Base-by-base conservation (phyloP, 768 basidiomycete species). In the Tulasnella sp. region DNA sequence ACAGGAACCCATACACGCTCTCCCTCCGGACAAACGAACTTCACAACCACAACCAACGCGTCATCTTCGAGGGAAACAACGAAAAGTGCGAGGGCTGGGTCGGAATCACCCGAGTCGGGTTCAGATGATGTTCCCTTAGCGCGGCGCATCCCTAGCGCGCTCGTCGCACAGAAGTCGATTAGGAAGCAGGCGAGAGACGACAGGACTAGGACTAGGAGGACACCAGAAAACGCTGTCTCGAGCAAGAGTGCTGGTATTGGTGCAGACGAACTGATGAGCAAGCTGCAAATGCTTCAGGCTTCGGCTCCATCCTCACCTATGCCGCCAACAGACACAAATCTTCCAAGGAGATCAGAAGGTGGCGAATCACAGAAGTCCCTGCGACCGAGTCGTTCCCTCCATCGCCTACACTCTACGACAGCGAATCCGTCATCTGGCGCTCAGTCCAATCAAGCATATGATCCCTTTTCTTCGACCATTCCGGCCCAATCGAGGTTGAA, bases 101-200 rank as follows among this genome's bases (percentile, higher is more conserved):
- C 7, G 3, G 51, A 51, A 32, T 55, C 53, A 9, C 30, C 17
- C 2, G 24, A 32, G 5, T 55, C 53, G 4, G 63, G 61, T 23
- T 64, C 64, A 19, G 91, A 95, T 68, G 85, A 95, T 65, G 75
- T 91, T 1, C 92, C 92, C 0, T 77, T 95, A 15, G 92, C 90
- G 2, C 82, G 80, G 64, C 77, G 83, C 29, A 88, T 91, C 56
- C 92, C 91, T 3, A 84, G 83, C 0, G 92, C 92, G 3, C 71
- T 95, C 60, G 79, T 76, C 2, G 91, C 89, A 9, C 92, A 95
- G 67, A 82, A 80, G 65, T 83, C 85, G 4, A 87, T 95, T 56
- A 80, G 88, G 19, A 75, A 76, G 47, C 79, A 88, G 67, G 81
- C 87, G 23, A 77, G 77, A 38, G 81, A 85, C 63, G 87, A 90